Evolutionary conservation across 768 basidiomycete genomes (phyloP), one percentile per base, ranked within the genome.

Genomic region (Lactifluus subvellereus): DNA sequence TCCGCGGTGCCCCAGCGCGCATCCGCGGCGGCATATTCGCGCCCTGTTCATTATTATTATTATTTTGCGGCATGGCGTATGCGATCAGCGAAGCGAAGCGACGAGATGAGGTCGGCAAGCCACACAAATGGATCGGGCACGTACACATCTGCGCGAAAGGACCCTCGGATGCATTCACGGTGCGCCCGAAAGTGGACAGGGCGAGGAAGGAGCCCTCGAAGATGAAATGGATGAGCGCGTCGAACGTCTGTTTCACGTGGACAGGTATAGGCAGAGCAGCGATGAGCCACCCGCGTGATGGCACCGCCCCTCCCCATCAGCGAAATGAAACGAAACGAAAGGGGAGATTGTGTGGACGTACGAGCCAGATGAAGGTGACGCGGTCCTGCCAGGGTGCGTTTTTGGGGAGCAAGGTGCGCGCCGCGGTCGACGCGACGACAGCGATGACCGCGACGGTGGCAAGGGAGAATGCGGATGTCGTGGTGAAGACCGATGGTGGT

Each of bases 141-240:
- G 72, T 69, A 92, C 91, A 91, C 72, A 92, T 74, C 59, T 87
- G 81, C 27, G 89, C 90, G 62, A 91, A 80, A 20, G 80, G 78
- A 0, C 91, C 88, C 3, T 77, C 70, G 68, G 86, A 86, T 18
- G 84, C 82, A 69, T 85, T 85, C 9, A 91, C 88, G 61, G 84
- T 79, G 48, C 85, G 77, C 38, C 89, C 90, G 66, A 91, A 89
- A 55, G 80, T 80, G 2, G 89, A 91, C 52, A 87, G 77, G 73
- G 84, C 91, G 38, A 93, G 78, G 77, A 89, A 93, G 5, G 89
- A 84, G 9, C 88, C 91, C 70, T 93, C 91, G 61, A 89, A 84
- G 0, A 78, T 77, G 72, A 90, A 88, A 71, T 92, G 91, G 62
- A 89, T 89, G 71, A 89, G 77, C 4, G 83, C 89, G 71, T 92